Evolutionary conservation across 2,329 filamentous ascomycete genomes (phyloP).

Genomic region (Aspergillus nomiae): DNA sequence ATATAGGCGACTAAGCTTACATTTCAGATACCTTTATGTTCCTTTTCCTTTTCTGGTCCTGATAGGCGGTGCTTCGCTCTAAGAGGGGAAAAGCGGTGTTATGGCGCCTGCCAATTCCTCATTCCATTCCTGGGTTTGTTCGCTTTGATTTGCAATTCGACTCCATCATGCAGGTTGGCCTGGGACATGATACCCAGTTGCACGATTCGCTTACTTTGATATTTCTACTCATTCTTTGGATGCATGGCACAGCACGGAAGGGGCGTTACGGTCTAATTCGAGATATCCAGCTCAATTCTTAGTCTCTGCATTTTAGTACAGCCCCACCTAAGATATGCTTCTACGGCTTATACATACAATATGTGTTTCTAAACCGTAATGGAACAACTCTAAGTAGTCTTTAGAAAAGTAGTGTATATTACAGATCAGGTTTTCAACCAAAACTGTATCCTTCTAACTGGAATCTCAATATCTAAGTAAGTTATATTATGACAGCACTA

Average conservation of each 20-base stretch:
- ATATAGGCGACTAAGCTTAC: conserved; percentile 15
- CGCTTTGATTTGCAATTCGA: neutral
- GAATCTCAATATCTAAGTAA: no score
- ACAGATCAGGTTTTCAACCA: no score
- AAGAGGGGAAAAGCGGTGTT: neutral
- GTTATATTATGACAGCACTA: no score
- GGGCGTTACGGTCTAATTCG: neutral
- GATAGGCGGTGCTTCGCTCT: neutral
- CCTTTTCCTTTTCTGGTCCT: neutral
- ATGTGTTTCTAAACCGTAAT: no score
- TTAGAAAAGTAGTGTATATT: no score
- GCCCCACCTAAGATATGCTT: neutral
- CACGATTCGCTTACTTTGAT: neutral
- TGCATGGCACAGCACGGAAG: neutral
- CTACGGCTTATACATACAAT: no score
- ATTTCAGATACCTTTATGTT: neutral
- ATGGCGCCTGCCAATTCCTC: neutral
- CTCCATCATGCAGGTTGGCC: neutral
- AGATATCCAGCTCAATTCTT: neutral
- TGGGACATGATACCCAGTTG: no score
- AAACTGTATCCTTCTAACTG: no score
- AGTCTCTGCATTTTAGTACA: neutral
- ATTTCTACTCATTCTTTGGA: neutral
- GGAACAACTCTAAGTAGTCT: no score
- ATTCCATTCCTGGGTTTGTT: neutral